These are phyloP conservation scores for Pleurotus cornucopiae DNA, from an alignment of 768 basidiomycete species.

Conservation along the genomic window DNA sequence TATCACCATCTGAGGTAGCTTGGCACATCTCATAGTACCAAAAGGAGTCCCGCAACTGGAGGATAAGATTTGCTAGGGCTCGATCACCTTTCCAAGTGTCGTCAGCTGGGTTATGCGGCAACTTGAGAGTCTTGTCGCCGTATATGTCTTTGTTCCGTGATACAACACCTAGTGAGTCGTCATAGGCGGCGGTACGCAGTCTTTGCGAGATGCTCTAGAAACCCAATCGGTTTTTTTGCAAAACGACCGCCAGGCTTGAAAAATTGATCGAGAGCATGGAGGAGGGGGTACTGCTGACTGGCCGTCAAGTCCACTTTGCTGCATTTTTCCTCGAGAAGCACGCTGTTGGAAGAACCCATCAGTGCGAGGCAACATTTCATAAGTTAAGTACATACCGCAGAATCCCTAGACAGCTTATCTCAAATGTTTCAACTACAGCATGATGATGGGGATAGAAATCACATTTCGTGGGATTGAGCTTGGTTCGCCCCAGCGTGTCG, in stretches of 20 bases:
- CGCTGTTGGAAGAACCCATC: no score
- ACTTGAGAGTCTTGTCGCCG: not conserved
- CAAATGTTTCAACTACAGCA: slow-evolving; percentile 13
- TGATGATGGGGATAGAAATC: slow-evolving; percentile 16
- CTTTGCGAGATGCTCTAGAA: not conserved
- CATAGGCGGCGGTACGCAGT: slow-evolving; percentile 1
- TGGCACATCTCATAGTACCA: slow-evolving; percentile 18
- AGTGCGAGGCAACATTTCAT: not conserved
- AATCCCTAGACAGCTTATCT: slow-evolving; percentile 5
- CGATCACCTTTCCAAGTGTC: slow-evolving; percentile 15
- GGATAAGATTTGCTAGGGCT: slow-evolving; percentile 17
- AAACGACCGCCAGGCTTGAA: not conserved
- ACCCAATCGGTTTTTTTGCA: not conserved
- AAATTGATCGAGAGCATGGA: not conserved
- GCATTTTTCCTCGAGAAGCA: no score
- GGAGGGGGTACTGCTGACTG: not conserved
- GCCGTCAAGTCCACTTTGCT: no score
- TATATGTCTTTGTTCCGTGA: not conserved
- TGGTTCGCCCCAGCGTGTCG: not conserved
- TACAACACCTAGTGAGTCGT: not conserved
- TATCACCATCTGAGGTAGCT: slow-evolving; percentile 24
- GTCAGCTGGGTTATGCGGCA: no score
- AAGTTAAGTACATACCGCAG: slow-evolving; percentile 8
- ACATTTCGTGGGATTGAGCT: slow-evolving; percentile 13
- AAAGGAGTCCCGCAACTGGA: slow-evolving; percentile 17